Evolutionary conservation across 2,329 filamentous ascomycete species (phyloP), one percentile per base, ranked within the genome.

Genomic region (Orbilia brochopaga): DNA sequence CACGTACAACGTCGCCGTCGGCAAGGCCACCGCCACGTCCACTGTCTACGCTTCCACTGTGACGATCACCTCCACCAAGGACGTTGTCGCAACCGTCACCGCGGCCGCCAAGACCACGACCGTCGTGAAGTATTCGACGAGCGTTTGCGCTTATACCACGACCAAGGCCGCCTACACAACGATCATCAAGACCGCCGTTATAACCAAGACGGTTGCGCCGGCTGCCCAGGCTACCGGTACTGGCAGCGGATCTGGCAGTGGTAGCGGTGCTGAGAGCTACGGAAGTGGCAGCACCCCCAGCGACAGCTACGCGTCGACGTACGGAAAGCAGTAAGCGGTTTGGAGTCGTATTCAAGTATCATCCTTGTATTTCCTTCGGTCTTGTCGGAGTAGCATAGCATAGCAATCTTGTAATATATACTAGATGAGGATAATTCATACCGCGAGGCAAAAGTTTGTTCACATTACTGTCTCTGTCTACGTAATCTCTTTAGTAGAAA

Each of bases 31-130:
- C 40, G 19, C 15, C 8, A 65, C 67, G 13, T 55, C 27, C 11
- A 65, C 37, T 17, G 56, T 48, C 11, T 65, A 60, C 17, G 67
- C 48, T 27, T 40, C 65, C 6, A 72, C 67, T 5, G 32, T 55
- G n/a, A 65, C 55, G 5, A n/a, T 57, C 23, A 65, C 56, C 13
- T 13, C 30, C 8, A 64, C 60, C 17, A 65, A 59, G 42, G 24
- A 23, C n/a, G 23, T 61, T 51, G 59, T 50, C n/a, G 56, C 24
- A 15, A 72, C 67, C 1, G 56, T 65, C 23, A 53, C 50, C 50
- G 13, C 30, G 6, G 10, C 23, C 11, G 30, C 5, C 13, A 35
- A 53, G 30, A 53, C 30, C 5, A 21, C 23, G 23, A 15, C 11
- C 10, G 10, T 15, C 7, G 24, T 21, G 6, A 32, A 30, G 15